Evolutionary conservation across 306 rosid genomes (phyloP), one percentile per base, ranked within the genome.

Genomic region (Luffa aegyptiaca): DNA sequence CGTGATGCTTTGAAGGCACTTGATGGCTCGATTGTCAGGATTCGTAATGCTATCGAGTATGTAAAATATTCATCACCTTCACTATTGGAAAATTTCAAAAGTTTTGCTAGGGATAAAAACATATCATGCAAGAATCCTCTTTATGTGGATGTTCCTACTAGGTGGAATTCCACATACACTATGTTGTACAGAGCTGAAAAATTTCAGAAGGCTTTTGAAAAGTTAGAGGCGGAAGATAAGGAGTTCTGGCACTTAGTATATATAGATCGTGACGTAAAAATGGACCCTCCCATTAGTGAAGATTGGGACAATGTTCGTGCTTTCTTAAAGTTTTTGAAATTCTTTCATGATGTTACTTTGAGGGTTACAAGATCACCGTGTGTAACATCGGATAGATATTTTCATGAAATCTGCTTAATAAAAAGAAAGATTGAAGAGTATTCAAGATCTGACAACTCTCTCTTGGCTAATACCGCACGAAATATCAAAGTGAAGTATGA

Each of bases 131-230:
- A 55, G 26, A 55, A 17, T 18, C 59, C 59, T 55, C 59, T 55
- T 17, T 55, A 5, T 55, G 52, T 82, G 5, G 72, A 82, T 82
- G 45, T 57, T 12, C 51, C 62, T 3, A 57, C 42, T 56, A 68
- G 51, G 4, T 80, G 81, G 69, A 46, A 76, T 55, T 55, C 75
- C 0, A 81, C 48, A 0, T 77, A 44, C 16, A 8, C 57, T 11
- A 81, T 84, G 78, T 35, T 85, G 26, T n/a, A 85, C 3, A 44
- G 16, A 41, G 78, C 55, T 14, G 58, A 45, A 5, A 84, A 64
- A 11, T 73, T 65, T 20, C 36, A 81, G 12, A 64, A 74, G 5
- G 81, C 44, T 13, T 81, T 81, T 81, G 71, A 55, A 9, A 75
- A 14, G 6, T 18, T 75, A 1, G 52, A 74, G 49, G 76, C 44